Conservation (phyloP, 192 early-diverging fungal species). For the Paraglomus occultum region DNA sequence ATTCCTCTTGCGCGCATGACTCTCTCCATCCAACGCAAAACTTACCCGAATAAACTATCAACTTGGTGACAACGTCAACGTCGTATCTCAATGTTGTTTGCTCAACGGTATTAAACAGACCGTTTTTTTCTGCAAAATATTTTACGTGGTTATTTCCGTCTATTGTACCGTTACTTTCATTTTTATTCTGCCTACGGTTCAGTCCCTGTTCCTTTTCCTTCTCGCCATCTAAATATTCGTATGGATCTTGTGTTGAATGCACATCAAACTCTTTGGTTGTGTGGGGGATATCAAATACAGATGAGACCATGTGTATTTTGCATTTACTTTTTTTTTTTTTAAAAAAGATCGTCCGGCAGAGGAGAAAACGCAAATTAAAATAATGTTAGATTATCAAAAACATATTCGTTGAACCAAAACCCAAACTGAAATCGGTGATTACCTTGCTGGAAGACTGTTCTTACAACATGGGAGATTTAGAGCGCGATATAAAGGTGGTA, state of each 20-base stretch:
- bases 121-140: conserved; percentile 21
- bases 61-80: conserved; percentile 58
- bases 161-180: conserved; percentile 29
- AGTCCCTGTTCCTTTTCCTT: background rate
- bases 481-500: conserved; percentile 53
- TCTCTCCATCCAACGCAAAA: background rate
- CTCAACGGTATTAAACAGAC: conserved; percentile 36
- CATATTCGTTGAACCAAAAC: conserved; percentile 34
- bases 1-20: background rate
- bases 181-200: background rate
- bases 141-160: conserved; percentile 32
- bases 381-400: conserved; percentile 35
- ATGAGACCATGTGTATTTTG: background rate
- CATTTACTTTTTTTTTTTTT: conserved; percentile 39
- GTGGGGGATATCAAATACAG: conserved; percentile 21
- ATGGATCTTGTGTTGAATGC: conserved; percentile 7
- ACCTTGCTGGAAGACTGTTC: no score
- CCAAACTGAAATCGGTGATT: conserved; percentile 45
- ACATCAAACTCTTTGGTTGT: conserved; percentile 25
- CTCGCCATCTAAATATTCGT: conserved; percentile 23
- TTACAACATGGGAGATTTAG: conserved; percentile 37
- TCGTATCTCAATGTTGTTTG: conserved; percentile 50
- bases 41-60: conserved; percentile 58
- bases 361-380: conserved; percentile 37
- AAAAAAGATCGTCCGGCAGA: conserved; percentile 38